Percentiles rank a stretch among this genome's conserved stretches.
phyloP scores from a whole-genome alignment of 768 basidiomycete genomes.

The Amanita fuliginea region DNA sequence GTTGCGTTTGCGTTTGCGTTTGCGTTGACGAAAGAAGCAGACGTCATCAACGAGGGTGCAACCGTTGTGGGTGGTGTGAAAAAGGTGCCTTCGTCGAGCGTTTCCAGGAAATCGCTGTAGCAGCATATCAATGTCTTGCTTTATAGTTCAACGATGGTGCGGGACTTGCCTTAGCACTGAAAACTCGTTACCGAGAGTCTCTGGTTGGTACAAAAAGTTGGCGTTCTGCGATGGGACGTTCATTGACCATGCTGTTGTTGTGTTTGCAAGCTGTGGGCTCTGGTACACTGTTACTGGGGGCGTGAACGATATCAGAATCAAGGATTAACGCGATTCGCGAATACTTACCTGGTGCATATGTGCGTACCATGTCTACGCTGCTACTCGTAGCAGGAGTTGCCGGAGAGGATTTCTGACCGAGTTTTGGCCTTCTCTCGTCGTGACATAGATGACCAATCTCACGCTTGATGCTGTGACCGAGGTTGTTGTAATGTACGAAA shows the following conservation, averaged over 20 bases:
- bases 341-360: constrained; percentile 34
- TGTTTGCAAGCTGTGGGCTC: constrained; percentile 17
- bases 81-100: constrained; percentile 76
- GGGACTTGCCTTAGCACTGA: constrained; percentile 61
- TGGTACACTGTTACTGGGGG: constrained; percentile 28
- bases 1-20: constrained; percentile 7
- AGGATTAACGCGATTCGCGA: not conserved
- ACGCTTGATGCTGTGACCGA: constrained; percentile 67
- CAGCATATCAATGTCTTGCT: not conserved
- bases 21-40: constrained; percentile 19
- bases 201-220: constrained; percentile 55
- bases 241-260: constrained; percentile 45
- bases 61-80: constrained; percentile 52
- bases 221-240: constrained; percentile 26
- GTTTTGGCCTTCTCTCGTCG: constrained; percentile 64
- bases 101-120: constrained; percentile 76
- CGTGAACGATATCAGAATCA: not conserved
- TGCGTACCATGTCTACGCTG: constrained; percentile 21
- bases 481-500: constrained; percentile 7
- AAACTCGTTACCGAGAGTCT: constrained; percentile 73
- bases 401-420: constrained; percentile 30
- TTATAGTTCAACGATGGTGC: constrained; percentile 3
- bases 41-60: constrained; percentile 36
- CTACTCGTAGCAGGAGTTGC: constrained; percentile 12
- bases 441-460: constrained; percentile 94